phyloP scores from a whole-genome alignment of 1,139 yeast species.

The Citeromyces hawaiiensis region DNA sequence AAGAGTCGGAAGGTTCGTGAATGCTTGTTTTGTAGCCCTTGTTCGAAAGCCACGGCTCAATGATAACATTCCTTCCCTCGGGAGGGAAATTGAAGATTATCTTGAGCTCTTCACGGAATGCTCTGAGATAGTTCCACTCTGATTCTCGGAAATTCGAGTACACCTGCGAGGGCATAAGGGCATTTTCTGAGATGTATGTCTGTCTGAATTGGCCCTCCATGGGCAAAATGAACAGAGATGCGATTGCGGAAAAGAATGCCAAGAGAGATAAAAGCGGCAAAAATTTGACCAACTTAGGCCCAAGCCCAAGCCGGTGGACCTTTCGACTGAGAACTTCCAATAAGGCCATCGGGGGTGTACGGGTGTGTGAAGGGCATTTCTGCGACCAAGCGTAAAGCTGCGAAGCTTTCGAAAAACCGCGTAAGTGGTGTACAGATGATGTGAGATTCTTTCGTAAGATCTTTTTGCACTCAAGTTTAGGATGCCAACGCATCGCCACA shows the following conservation, averaged over 20 bases:
- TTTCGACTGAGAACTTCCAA: constrained; percentile 14
- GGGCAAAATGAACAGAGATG: constrained; percentile 64
- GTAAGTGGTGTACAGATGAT: no score
- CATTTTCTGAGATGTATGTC: constrained; percentile 90
- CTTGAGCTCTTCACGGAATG: constrained; percentile 53
- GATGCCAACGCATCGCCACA: no score
- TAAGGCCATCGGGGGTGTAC: constrained; percentile 13
- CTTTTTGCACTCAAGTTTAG: no score
- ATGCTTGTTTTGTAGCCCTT: constrained; percentile 59
- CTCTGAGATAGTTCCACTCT: constrained; percentile 88
- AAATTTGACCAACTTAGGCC: constrained; percentile 39
- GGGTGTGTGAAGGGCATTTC: no score
- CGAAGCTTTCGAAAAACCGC: no score
- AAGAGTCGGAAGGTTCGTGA: constrained; percentile 16
- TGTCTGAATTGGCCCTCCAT: constrained; percentile 68
- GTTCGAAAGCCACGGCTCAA: constrained; percentile 51
- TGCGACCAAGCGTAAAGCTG: no score
- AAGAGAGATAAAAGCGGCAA: constrained; percentile 55
- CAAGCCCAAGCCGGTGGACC: constrained; percentile 41
- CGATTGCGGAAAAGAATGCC: constrained; percentile 39
- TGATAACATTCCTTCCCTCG: constrained; percentile 25
- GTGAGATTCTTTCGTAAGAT: no score
- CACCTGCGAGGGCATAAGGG: constrained; percentile 94
- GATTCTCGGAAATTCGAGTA: constrained; percentile 85
- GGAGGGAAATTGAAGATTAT: constrained; percentile 22